phyloP scores from a whole-genome alignment of 768 basidiomycete genomes.

The Amanita polypyramis region DNA sequence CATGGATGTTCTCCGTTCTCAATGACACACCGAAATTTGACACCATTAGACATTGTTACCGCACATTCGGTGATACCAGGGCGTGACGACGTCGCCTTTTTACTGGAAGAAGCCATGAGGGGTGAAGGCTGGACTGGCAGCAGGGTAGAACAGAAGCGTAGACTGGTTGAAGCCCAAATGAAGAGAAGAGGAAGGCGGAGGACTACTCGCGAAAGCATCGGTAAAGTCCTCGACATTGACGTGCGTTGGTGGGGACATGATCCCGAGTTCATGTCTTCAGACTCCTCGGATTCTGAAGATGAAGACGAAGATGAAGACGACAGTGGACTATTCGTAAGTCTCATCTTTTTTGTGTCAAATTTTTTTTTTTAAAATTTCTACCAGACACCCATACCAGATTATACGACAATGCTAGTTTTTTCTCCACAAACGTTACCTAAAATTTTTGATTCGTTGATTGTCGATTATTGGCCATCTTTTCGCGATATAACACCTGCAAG shows the following conservation, averaged over 20 bases:
- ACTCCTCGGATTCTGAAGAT: conserved; percentile 26
- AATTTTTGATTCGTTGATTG: conserved; percentile 77
- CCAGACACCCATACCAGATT: conserved; percentile 67
- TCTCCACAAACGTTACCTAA: conserved; percentile 67
- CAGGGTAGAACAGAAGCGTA: conserved; percentile 60
- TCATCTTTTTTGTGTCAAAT: conserved; percentile 2
- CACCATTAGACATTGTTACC: conserved; percentile 82
- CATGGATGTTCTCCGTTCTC: conserved; percentile 82
- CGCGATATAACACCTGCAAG: conserved; percentile 85
- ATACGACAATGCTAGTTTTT: conserved; percentile 89
- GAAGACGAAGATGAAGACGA: conserved; percentile 42
- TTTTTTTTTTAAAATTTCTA: conserved; percentile 13
- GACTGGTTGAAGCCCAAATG: conserved; percentile 43
- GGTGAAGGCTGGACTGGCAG: conserved; percentile 75
- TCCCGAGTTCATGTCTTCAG: conserved; percentile 30
- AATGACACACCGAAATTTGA: conserved; percentile 67
- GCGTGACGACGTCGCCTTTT: conserved; percentile 74
- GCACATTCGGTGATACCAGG: conserved; percentile 75
- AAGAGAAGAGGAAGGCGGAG: conserved; percentile 44
- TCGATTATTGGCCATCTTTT: conserved; percentile 58
- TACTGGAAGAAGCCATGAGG: conserved; percentile 85
- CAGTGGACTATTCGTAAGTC: conserved; percentile 39
- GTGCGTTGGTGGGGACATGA: conserved; percentile 57
- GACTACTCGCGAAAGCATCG: conserved; percentile 48
- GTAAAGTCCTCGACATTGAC: conserved; percentile 43